Conservation (phyloP, 495 filamentous ascomycete genomes). For the Letharia lupina region DNA sequence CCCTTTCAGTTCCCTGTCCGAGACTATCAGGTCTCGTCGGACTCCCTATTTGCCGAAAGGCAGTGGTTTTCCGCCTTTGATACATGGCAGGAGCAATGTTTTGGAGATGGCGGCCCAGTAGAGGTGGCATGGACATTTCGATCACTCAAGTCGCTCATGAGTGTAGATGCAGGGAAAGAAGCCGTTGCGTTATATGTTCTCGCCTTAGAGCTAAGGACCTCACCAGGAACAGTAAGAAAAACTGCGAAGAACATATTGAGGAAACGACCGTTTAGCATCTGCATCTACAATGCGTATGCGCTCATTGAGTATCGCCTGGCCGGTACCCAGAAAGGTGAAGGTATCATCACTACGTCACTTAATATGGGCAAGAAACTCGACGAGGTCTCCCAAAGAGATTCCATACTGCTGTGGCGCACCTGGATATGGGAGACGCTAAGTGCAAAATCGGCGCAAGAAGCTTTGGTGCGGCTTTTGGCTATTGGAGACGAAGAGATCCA, state of each 20-base stretch:
- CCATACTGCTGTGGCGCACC: constrained; percentile 54
- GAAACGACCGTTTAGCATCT: constrained; percentile 51
- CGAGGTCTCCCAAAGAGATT: constrained; percentile 33
- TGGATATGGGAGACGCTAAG: constrained; percentile 66
- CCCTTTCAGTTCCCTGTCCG: constrained; percentile 16
- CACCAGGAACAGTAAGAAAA: constrained; percentile 51
- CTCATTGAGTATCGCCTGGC: constrained; percentile 57
- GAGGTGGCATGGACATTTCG: constrained; percentile 42
- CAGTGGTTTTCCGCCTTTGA: constrained; percentile 40
- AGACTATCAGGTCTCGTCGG: constrained; percentile 23
- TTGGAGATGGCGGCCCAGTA: constrained; percentile 25
- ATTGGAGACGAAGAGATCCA: constrained; percentile 33
- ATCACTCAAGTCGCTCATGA: constrained; percentile 50
- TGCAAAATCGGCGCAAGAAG: constrained; percentile 35
- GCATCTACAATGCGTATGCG: constrained; percentile 72
- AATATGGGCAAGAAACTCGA: constrained; percentile 43
- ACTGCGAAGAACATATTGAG: constrained; percentile 66
- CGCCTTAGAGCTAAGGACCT: constrained; percentile 55
- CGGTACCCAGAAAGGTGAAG: constrained; percentile 46
- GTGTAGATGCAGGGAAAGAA: constrained; percentile 34
- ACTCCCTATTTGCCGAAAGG: constrained; percentile 36
- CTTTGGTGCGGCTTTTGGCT: constrained; percentile 40
- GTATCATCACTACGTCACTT: constrained; percentile 59
- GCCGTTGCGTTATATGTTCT: constrained; percentile 62
- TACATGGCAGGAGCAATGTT: constrained; percentile 27